phyloP scores from a whole-genome alignment of 768 basidiomycete genomes.

The Kwoniella botswanensis region DNA sequence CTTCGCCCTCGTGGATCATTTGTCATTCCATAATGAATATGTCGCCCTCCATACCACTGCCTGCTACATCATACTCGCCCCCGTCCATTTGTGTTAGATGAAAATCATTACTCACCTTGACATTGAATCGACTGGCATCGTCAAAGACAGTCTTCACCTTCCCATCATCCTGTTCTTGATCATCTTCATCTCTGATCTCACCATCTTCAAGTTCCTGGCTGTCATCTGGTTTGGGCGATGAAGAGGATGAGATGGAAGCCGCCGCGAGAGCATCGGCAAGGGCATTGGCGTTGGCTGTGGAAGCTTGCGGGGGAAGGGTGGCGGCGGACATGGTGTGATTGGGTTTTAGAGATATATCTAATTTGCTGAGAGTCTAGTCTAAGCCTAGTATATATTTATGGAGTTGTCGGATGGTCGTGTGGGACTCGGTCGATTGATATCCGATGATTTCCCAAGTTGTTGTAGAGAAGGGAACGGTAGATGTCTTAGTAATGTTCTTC shows the following conservation, averaged over 20 bases:
- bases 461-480: background rate
- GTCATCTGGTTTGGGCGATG: conserved; percentile 30
- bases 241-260: conserved; percentile 42
- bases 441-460: background rate
- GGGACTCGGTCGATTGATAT: background rate
- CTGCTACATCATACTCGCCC: no score
- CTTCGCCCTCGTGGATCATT: no score
- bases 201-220: conserved; percentile 67
- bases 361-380: background rate
- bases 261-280: conserved; percentile 41
- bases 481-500: background rate
- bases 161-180: conserved; percentile 46
- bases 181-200: conserved; percentile 75
- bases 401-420: background rate
- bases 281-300: conserved; percentile 33
- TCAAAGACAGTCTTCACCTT: conserved; percentile 90
- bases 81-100: conserved; percentile 15
- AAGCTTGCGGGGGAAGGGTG: conserved; percentile 36
- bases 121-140: conserved; percentile 90
- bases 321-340: conserved; percentile 23
- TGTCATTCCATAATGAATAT: no score
- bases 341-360: background rate
- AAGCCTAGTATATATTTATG: no score
- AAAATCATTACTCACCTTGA: conserved; percentile 71
- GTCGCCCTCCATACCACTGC: no score